Evolutionary conservation across 2,329 filamentous ascomycete species (phyloP).

Genomic region (Fusarium solani-melongenae): DNA sequence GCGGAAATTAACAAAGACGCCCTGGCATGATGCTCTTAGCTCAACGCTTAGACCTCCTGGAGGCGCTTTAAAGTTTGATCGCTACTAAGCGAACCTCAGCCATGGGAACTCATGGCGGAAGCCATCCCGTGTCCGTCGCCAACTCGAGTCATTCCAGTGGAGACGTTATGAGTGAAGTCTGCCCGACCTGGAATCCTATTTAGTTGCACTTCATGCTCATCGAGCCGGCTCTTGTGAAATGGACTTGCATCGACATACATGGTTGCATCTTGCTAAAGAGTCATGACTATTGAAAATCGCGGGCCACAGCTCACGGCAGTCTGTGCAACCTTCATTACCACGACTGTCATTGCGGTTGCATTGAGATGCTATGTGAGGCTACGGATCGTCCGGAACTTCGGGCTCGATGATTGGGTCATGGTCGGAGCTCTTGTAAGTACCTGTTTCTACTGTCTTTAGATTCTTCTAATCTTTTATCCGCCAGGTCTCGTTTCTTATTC

Average conservation of each 20-base stretch:
- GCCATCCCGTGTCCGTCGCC: not conserved
- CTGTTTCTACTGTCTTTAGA: not conserved
- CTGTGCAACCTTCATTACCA: not conserved
- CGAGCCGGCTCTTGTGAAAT: not conserved
- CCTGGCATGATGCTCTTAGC: not conserved
- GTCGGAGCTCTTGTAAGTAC: not conserved
- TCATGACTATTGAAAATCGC: not conserved
- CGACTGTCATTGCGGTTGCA: not conserved
- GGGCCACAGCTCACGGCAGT: not conserved
- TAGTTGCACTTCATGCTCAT: not conserved
- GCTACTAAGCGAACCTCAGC: not conserved
- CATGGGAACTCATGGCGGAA: not conserved
- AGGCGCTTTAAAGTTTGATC: not conserved
- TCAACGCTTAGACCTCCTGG: not conserved
- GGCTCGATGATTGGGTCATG: not conserved
- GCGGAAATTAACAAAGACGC: not conserved
- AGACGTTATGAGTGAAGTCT: not conserved
- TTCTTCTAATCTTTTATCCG: not conserved
- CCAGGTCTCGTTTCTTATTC: not conserved
- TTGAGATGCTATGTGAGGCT: not conserved
- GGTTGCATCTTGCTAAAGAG: not conserved
- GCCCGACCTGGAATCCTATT: not conserved
- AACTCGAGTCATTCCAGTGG: not conserved
- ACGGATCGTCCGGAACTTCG: not conserved
- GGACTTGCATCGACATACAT: not conserved